Evolutionary conservation across 2,329 filamentous ascomycete genomes (phyloP), one percentile per base, ranked within the genome.

Genomic region (Arthroderma sp.): DNA sequence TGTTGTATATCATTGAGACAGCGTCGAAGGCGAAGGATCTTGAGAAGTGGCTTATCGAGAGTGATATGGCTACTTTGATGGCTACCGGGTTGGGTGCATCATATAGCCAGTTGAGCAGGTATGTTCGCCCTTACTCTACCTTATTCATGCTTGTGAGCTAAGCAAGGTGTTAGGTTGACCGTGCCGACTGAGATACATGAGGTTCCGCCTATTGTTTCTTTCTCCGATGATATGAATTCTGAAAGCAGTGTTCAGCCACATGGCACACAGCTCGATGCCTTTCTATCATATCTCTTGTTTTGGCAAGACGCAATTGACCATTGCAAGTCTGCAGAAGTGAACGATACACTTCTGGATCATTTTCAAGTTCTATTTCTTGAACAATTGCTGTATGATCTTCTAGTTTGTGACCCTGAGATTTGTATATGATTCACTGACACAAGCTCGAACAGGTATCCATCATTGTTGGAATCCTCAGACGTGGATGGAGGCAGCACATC

Each of bases 301-400:
- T 98, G 91, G 91, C 91, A 98, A 65, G 91, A 98, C 61, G 88
- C 95, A 31, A 70, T 98, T 49, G 91, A 96, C 61, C 89, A 96
- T 63, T 98, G 91, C 67, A 80, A 81, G 55, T 96, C 89, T 3
- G 72, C 80, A 1, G 89, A 96, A 59, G 86, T 98, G 53, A 91
- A 89, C 60, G 85, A 85, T 52, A 95, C 88, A 1, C 70, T 98
- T 42, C 73, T 98, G 30, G 91, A 98, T 60, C 91, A 98, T 64
- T 98, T 98, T 58, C 88, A 95, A 60, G 83, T 96, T 53, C 78
- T 98, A 31, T 98, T 98, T 61, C 69, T 98, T 43, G 86, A 95
- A 62, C 91, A 98, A 62, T 69, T 98, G 56, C 68, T 98, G 78
- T 96, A 65, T 59, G 81, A 22, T 22, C 15, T 22, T 22, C 15